Percentiles rank a stretch among this genome's conserved stretches.
Evolutionary conservation across 2,329 filamentous ascomycete genomes (phyloP).

Genomic region (Colletotrichum trifolii): DNA sequence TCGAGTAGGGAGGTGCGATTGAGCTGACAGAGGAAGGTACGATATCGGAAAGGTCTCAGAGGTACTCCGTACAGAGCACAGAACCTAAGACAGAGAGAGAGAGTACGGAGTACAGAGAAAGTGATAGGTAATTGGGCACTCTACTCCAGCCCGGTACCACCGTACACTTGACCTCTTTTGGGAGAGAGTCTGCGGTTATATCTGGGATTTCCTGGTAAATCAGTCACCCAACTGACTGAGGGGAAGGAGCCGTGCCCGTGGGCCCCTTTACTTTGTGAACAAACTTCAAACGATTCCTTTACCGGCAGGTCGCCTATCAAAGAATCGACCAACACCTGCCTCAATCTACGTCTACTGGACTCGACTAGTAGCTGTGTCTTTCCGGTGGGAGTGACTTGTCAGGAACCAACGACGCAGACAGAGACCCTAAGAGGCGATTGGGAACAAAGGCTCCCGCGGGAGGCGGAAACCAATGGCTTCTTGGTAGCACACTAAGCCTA

Average conservation of each 20-base stretch:
- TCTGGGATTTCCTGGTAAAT: slow-evolving; percentile 30
- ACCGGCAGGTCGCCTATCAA: not conserved
- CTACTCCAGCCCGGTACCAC: not conserved
- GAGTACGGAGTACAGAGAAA: too few species aligned
- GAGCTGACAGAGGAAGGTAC: not conserved
- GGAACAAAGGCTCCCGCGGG: slow-evolving; percentile 23
- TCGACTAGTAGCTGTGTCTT: not conserved
- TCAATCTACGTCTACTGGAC: not conserved
- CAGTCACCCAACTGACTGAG: not conserved
- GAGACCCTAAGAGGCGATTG: slow-evolving; percentile 8
- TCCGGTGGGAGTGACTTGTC: too few species aligned
- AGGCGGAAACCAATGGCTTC: slow-evolving; percentile 19
- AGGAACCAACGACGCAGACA: not conserved
- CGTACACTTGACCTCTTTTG: slow-evolving; percentile 18
- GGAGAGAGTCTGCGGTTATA: slow-evolving; percentile 19
- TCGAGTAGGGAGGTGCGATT: slow-evolving; percentile 17
- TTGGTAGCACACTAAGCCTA: slow-evolving; percentile 11
- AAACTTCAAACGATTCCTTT: slow-evolving; percentile 13
- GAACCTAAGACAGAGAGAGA: too few species aligned
- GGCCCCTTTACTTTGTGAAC: slow-evolving; percentile 3
- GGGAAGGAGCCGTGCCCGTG: slow-evolving; percentile 2
- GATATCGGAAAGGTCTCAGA: not conserved
- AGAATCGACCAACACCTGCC: not conserved
- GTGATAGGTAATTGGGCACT: too few species aligned
- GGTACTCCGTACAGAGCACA: too few species aligned